Evolutionary conservation across 192 early-diverging fungal species (phyloP), one percentile per base, ranked within the genome.

Genomic region (Coemansia pectinata): DNA sequence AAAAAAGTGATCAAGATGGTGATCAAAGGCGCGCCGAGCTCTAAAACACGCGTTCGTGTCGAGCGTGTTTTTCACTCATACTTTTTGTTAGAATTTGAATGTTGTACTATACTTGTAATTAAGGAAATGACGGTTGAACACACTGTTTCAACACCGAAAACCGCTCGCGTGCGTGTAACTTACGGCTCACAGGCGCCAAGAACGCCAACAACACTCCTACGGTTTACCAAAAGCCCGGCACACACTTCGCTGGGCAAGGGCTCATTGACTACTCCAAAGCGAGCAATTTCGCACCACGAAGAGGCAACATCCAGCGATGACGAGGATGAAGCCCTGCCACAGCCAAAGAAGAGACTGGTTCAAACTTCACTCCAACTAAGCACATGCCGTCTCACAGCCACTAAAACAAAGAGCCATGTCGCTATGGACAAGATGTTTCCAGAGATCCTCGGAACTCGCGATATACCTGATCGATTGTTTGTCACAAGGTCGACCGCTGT

Each of bases 331-430:
- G 63, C 4, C 12, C 12, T 14, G 59, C 67, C 10, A 3, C 29
- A n/a, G 38, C 25, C 73, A 27, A 81, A 81, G 45, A 68, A 64
- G 40, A 67, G 59, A 15, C 59, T 83, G 38, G 63, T 72, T 21
- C 80, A 83, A 34, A 67, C 62, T 23, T 60, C 69, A 15, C 69
- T 83, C 10, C 57, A 57, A 9, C 65, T 63, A 12, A 12, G 45
- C 40, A 42, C 34, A n/a, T 50, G 45, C 10, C 33, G 40, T 36
- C 15, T 39, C 38, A 14, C 65, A 39, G n/a, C 31, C 50, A 40
- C 40, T 25, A 29, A 68, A 21, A 9, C n/a, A 10, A 23, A 41
- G n/a, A 5, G 6, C 14, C 41, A 15, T 23, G 0, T 12, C 15
- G 6, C 62, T 15, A 33, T 21, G 50, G 19, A 48, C 50, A 33